phyloP scores from a whole-genome alignment of 495 filamentous ascomycete species.

The Margaritispora aquatica region DNA sequence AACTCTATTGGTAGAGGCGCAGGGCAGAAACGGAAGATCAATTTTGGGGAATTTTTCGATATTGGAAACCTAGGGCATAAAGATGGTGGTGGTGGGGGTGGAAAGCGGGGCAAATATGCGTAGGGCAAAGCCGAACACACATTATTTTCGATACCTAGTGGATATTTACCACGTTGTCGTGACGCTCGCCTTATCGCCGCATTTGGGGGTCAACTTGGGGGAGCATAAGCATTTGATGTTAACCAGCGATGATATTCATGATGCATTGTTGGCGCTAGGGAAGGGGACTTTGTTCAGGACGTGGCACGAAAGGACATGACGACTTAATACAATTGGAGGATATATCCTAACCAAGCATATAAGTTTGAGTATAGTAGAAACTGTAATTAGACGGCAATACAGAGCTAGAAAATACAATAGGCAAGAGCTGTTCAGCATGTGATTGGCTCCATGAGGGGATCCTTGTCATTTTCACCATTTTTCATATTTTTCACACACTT shows the following conservation, averaged over 20 bases:
- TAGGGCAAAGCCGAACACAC: not conserved
- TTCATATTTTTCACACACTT: not conserved
- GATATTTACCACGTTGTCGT: not conserved
- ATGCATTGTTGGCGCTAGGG: not conserved
- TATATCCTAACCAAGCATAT: not conserved
- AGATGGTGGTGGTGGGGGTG: slow-evolving; percentile 59
- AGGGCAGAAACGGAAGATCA: slow-evolving; percentile 73
- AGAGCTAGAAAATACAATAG: not conserved
- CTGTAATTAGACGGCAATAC: not conserved
- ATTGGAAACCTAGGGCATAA: slow-evolving; percentile 59
- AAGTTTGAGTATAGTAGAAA: not conserved
- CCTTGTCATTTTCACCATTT: not conserved
- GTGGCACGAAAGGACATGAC: not conserved
- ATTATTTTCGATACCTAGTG: not conserved
- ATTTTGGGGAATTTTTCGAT: slow-evolving; percentile 77
- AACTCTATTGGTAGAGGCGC: slow-evolving; percentile 47
- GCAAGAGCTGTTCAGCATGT: not conserved
- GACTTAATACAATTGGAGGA: not conserved
- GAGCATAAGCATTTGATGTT: not conserved
- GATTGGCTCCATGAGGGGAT: not conserved
- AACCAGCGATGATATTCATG: not conserved
- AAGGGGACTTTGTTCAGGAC: not conserved
- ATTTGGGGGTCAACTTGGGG: not conserved
- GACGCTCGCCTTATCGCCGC: not conserved
- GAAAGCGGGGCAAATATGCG: slow-evolving; percentile 66